Conservation (phyloP, 78 protist genomes). For the slime mould (Dictyostelium discoideum) region dicty_2.7 NC_007091.3:445001-445500, state of each 20-base stretch:
- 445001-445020: slow-evolving; percentile 78
- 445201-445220: slow-evolving; percentile 16
- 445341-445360: slow-evolving; percentile 63
- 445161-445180: slow-evolving; percentile 25
- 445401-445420: slow-evolving; percentile 89
- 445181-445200: slow-evolving; percentile 15
- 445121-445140: slow-evolving; percentile 42
- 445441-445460: slow-evolving; percentile 80
- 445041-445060: slow-evolving; percentile 28
- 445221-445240: slow-evolving; percentile 26
- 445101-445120: slow-evolving; percentile 39
- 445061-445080: slow-evolving; percentile 20
- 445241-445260: slow-evolving; percentile 37
- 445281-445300: slow-evolving; percentile 86
- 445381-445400: slow-evolving; percentile 84
- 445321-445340: slow-evolving; percentile 81
- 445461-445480: slow-evolving; percentile 78
- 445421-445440: slow-evolving; percentile 79
- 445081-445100: slow-evolving; percentile 31
- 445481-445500: slow-evolving; percentile 90
- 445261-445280: slow-evolving; percentile 66
- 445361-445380: slow-evolving; percentile 69
- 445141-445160: slow-evolving; percentile 73
- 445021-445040: slow-evolving; percentile 55
- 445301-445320: slow-evolving; percentile 80